Conservation (phyloP, 768 basidiomycete genomes). For the Naganishia vishniacii region DNA sequence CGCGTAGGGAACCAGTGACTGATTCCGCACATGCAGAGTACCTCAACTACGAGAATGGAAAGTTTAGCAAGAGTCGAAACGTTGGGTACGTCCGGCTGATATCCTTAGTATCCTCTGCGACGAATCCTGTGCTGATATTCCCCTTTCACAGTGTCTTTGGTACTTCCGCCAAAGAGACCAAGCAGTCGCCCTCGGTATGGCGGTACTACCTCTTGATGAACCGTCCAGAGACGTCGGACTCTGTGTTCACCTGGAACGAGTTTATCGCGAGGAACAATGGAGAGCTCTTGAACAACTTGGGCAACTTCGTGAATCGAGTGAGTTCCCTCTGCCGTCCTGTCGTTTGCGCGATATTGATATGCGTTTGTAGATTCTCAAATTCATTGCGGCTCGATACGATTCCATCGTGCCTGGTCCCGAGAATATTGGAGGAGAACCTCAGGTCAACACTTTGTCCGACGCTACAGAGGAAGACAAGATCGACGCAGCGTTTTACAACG, state of each 20-base stretch:
- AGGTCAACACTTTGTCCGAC: constrained; percentile 50
- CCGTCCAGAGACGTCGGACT: constrained; percentile 85
- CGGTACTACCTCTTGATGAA: constrained; percentile 89
- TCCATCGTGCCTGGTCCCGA: constrained; percentile 72
- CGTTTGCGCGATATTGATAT: constrained; percentile 7
- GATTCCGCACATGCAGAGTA: constrained; percentile 62
- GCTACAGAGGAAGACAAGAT: constrained; percentile 45
- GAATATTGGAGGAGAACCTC: constrained; percentile 61
- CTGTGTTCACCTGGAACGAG: constrained; percentile 94
- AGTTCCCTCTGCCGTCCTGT: constrained; percentile 10
- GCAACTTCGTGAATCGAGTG: constrained; percentile 91
- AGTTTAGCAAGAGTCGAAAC: constrained; percentile 96
- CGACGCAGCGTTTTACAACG: constrained; percentile 62
- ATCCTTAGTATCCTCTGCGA: no score
- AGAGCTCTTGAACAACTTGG: constrained; percentile 90
- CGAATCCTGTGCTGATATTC: neutral
- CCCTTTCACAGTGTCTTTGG: constrained; percentile 64
- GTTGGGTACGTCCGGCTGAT: constrained; percentile 59
- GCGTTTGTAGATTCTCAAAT: constrained; percentile 62
- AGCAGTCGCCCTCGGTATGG: constrained; percentile 91
- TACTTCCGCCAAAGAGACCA: constrained; percentile 85
- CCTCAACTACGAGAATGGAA: constrained; percentile 95
- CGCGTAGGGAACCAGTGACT: neutral
- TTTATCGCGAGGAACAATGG: constrained; percentile 91
- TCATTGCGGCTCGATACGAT: constrained; percentile 77